These are phyloP conservation scores for Epichloe gansuensis DNA, from an alignment of 2,329 filamentous ascomycete genomes.

Conservation along the genomic window DNA sequence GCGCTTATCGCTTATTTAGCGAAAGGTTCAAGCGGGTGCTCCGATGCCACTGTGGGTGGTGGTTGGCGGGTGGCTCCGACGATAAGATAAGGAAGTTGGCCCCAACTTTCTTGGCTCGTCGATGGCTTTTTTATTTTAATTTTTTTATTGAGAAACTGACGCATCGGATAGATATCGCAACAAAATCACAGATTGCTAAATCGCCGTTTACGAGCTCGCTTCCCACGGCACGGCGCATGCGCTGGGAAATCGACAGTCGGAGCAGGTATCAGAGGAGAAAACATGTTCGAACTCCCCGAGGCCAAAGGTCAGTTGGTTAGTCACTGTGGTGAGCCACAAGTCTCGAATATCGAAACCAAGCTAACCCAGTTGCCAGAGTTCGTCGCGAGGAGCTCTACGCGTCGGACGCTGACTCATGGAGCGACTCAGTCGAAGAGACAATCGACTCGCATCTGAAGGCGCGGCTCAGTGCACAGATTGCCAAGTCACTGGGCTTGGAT, in stretches of 20 bases:
- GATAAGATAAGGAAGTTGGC: slow-evolving; percentile 15
- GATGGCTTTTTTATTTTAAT: too few relatives aligned
- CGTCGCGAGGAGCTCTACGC: slow-evolving; percentile 41
- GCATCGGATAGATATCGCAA: too few relatives aligned
- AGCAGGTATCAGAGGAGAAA: not conserved
- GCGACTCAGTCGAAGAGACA: slow-evolving; percentile 19
- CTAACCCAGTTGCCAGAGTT: slow-evolving; percentile 27
- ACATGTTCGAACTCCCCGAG: slow-evolving; percentile 19
- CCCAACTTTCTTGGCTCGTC: not conserved
- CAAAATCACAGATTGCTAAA: not conserved
- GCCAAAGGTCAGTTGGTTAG: slow-evolving; percentile 19
- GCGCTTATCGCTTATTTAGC: not conserved
- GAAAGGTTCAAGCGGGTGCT: too few relatives aligned
- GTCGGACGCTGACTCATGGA: slow-evolving; percentile 17
- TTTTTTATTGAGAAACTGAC: too few relatives aligned
- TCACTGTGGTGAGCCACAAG: too few relatives aligned
- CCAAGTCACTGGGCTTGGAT: slow-evolving; percentile 31
- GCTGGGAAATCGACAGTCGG: not conserved
- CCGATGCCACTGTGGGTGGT: not conserved
- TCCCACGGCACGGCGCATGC: not conserved
- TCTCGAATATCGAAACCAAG: not conserved
- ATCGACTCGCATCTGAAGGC: slow-evolving; percentile 28
- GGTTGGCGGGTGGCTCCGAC: not conserved
- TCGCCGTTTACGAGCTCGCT: not conserved
- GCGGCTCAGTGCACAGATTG: slow-evolving; percentile 35